phyloP scores from a whole-genome alignment of 495 filamentous ascomycete species.

The Bathelium albidoporum region DNA sequence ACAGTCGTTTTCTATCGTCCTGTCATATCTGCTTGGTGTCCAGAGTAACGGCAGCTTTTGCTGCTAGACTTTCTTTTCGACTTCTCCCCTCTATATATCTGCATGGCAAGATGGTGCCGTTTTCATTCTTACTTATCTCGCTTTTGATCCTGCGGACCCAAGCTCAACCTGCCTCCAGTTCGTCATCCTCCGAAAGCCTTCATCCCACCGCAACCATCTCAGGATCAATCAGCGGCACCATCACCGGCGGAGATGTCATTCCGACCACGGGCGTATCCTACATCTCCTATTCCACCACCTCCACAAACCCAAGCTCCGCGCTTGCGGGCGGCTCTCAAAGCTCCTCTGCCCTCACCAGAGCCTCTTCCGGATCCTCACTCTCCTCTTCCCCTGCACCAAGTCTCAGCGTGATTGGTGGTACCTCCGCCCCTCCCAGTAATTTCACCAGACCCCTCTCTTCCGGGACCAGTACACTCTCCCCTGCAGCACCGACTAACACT shows the following conservation, averaged over 20 bases:
- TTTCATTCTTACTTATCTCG: neutral
- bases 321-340: neutral
- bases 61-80: neutral
- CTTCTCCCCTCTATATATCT: neutral
- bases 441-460: neutral
- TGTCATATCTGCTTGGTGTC: too few relatives aligned
- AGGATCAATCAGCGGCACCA: constrained; percentile 1
- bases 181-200: neutral
- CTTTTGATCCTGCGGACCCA: neutral
- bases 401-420: constrained; percentile 4
- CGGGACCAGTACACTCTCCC: constrained; percentile 15
- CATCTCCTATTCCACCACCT: neutral
- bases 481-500: constrained; percentile 25
- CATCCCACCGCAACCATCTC: neutral
- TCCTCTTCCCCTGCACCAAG: neutral
- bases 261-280: constrained; percentile 7
- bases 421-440: neutral
- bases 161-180: neutral
- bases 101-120: neutral
- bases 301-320: neutral
- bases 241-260: neutral
- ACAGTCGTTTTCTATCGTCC: neutral
- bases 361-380: neutral
- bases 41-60: neutral
- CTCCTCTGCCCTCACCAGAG: neutral